These are phyloP conservation scores for Trebouxia sp. DNA, from an alignment of 139 green algal genomes.

Conservation along the genomic window DNA sequence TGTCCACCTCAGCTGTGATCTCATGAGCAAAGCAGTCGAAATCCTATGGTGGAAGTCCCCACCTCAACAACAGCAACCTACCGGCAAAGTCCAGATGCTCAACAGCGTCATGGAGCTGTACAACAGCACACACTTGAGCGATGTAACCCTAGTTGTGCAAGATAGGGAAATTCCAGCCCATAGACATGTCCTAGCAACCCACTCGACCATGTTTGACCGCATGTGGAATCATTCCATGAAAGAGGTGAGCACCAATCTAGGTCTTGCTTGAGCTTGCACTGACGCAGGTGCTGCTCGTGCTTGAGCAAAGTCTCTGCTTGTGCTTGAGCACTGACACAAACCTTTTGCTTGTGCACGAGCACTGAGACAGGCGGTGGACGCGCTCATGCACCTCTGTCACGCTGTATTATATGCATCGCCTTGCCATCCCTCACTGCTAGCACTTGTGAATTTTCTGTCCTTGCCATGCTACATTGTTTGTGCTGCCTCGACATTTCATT, in stretches of 20 bases:
- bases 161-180: constrained; percentile 37
- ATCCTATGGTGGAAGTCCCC: constrained; percentile 38
- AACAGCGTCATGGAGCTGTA: constrained; percentile 35
- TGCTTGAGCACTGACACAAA: too few species aligned
- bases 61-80: constrained; percentile 16
- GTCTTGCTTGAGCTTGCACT: too few species aligned
- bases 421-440: too few species aligned
- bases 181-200: constrained; percentile 40
- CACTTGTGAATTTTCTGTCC: neutral
- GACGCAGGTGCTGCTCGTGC: too few species aligned
- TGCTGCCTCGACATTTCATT: neutral
- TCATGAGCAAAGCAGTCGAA: constrained; percentile 43
- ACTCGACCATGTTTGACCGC: constrained; percentile 42
- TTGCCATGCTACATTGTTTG: neutral
- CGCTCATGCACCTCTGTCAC: too few species aligned
- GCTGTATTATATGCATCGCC: too few species aligned
- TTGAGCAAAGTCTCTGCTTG: too few species aligned
- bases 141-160: constrained; percentile 39
- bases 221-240: constrained; percentile 41
- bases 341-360: too few species aligned
- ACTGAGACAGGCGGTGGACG: too few species aligned
- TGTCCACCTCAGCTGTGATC: constrained; percentile 37
- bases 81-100: constrained; percentile 32
- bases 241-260: constrained; percentile 10
- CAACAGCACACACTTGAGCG: constrained; percentile 33